Evolutionary conservation across 2,329 filamentous ascomycete genomes (phyloP).

Genomic region (Fusarium staphyleae): DNA sequence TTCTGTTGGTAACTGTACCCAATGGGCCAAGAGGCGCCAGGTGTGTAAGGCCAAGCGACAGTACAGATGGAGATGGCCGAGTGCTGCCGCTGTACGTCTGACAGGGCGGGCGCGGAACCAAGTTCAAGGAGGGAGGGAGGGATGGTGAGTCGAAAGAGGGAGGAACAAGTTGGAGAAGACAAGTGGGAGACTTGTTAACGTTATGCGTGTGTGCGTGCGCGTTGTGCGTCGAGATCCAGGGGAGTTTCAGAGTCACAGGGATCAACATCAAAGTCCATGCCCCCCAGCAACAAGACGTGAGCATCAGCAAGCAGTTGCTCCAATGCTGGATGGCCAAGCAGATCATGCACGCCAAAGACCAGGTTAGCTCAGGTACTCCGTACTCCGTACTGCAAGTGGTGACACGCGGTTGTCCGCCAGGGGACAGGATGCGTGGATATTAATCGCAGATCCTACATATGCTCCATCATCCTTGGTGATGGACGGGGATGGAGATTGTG

Average conservation of each 20-base stretch:
- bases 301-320: background rate
- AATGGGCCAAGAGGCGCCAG: constrained; percentile 1
- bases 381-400: too few species aligned
- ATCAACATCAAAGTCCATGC: constrained; percentile 37
- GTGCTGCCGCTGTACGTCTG: constrained; percentile 8
- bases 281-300: constrained; percentile 20
- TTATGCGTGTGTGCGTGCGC: constrained; percentile 10
- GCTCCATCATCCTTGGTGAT: constrained; percentile 4
- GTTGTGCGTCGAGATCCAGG: constrained; percentile 34
- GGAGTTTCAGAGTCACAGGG: constrained; percentile 42
- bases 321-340: constrained; percentile 1
- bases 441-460: constrained; percentile 7
- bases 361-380: too few species aligned
- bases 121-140: constrained; percentile 6
- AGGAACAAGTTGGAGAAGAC: constrained; percentile 5
- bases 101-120: constrained; percentile 10
- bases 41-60: background rate
- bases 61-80: constrained; percentile 8
- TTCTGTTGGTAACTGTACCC: constrained; percentile 15
- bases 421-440: background rate
- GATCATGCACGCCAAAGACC: constrained; percentile 8
- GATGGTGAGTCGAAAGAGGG: constrained; percentile 15
- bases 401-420: background rate
- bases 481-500: constrained; percentile 27
- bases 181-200: background rate